These are phyloP conservation scores for Botryobasidium botryosum DNA, from an alignment of 768 basidiomycete species.

Conservation along the genomic window DNA sequence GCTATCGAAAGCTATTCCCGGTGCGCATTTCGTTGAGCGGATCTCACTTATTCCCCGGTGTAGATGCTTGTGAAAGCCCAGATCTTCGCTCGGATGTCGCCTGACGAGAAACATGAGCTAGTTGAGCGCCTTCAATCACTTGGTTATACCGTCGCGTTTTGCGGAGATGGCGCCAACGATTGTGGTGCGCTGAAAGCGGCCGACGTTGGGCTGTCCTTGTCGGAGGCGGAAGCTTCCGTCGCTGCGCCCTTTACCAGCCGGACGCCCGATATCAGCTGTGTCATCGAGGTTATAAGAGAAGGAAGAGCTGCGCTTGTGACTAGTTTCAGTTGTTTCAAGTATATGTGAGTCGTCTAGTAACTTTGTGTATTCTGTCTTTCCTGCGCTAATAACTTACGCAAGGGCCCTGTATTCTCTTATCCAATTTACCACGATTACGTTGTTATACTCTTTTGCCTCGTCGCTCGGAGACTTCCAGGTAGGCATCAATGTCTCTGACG, in stretches of 20 bases:
- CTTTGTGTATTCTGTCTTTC: slow-evolving; percentile 7
- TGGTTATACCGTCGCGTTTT: slow-evolving; percentile 95
- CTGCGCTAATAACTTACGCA: slow-evolving; percentile 5
- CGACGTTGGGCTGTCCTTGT: slow-evolving; percentile 90
- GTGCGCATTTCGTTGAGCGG: slow-evolving; percentile 1
- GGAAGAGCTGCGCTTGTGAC: slow-evolving; percentile 92
- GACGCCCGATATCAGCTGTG: slow-evolving; percentile 87
- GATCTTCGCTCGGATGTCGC: slow-evolving; percentile 97
- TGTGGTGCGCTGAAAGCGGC: slow-evolving; percentile 97
- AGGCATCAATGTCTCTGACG: slow-evolving; percentile 13
- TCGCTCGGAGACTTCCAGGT: slow-evolving; percentile 95
- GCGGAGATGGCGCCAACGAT: slow-evolving; percentile 97
- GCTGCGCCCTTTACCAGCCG: slow-evolving; percentile 94
- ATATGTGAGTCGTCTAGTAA: slow-evolving; percentile 54
- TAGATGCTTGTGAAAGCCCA: slow-evolving; percentile 97
- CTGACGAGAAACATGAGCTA: slow-evolving; percentile 97
- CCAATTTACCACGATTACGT: slow-evolving; percentile 94
- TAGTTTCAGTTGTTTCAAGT: slow-evolving; percentile 99
- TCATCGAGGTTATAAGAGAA: slow-evolving; percentile 92
- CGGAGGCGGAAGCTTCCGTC: slow-evolving; percentile 95
- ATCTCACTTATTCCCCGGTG: neutral
- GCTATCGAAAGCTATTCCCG: neutral
- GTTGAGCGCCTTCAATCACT: slow-evolving; percentile 85
- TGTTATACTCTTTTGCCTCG: slow-evolving; percentile 92
- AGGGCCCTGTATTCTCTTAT: slow-evolving; percentile 98